These are phyloP conservation scores for Nematocida homosporus DNA, from an alignment of 371 early-diverging fungal species.

Conservation along the genomic window DNA sequence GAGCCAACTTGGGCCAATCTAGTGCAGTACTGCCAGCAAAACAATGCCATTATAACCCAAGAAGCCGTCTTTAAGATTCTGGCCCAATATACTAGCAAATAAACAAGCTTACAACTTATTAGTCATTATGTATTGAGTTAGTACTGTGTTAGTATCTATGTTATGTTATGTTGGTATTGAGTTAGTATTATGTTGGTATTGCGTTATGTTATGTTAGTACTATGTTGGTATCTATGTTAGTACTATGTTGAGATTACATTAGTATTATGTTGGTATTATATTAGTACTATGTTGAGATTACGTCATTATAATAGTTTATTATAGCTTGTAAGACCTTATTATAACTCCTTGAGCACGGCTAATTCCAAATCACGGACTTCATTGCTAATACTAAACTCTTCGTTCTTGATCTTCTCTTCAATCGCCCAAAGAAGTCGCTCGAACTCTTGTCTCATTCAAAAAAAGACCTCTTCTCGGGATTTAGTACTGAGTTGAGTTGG, in stretches of 20 bases:
- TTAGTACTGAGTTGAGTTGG: too few species aligned
- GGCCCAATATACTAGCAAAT: conserved; percentile 15
- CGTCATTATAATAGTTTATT: too few species aligned
- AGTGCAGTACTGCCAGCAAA: conserved; percentile 16
- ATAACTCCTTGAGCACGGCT: neutral
- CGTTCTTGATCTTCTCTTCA: conserved; percentile 47
- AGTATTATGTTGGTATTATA: too few species aligned
- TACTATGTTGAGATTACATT: too few species aligned
- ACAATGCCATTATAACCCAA: conserved; percentile 1
- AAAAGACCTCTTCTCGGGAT: neutral
- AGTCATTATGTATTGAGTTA: neutral
- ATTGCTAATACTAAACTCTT: neutral
- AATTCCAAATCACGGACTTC: conserved; percentile 35
- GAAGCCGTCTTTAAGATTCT: neutral
- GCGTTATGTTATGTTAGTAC: neutral
- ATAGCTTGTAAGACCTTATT: too few species aligned
- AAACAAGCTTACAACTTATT: neutral
- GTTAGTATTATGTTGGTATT: too few species aligned
- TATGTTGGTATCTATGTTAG: too few species aligned
- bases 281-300: too few species aligned
- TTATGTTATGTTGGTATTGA: too few species aligned
- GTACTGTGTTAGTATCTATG: too few species aligned
- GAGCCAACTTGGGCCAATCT: conserved; percentile 25
- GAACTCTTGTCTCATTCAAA: conserved; percentile 15
- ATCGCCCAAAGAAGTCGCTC: conserved; percentile 40